Evolutionary conservation across 2,329 filamentous ascomycete species (phyloP).

Genomic region (Fusarium domesticum): DNA sequence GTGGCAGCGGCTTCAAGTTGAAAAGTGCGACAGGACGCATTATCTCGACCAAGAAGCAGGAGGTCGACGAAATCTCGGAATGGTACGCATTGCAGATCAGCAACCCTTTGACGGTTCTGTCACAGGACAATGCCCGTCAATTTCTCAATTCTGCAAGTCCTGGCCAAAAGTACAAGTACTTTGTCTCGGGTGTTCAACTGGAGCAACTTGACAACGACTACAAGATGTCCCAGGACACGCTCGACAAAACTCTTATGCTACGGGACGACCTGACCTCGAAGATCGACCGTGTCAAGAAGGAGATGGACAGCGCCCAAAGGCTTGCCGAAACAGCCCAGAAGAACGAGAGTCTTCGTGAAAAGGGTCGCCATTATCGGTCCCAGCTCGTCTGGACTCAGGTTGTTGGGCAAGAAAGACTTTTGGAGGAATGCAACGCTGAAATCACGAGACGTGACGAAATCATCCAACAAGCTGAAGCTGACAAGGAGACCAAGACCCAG

Average conservation of each 20-base stretch:
- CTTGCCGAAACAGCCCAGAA: constrained; percentile 64
- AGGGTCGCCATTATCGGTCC: constrained; percentile 55
- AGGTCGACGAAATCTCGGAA: constrained; percentile 90
- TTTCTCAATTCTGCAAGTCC: constrained; percentile 85
- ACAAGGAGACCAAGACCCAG: constrained; percentile 44
- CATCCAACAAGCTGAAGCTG: constrained; percentile 29
- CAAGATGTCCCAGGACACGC: constrained; percentile 71
- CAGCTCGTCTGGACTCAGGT: constrained; percentile 90
- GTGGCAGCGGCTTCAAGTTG: constrained; percentile 80
- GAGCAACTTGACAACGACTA: constrained; percentile 93
- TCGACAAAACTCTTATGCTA: constrained; percentile 59
- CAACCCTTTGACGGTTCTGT: constrained; percentile 93
- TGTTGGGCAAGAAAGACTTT: constrained; percentile 63
- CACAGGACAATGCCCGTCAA: constrained; percentile 90
- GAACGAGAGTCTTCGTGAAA: constrained; percentile 61
- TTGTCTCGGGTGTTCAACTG: constrained; percentile 89
- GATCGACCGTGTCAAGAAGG: constrained; percentile 37
- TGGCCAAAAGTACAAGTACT: constrained; percentile 91
- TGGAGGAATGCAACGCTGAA: constrained; percentile 37
- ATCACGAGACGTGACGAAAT: constrained; percentile 24
- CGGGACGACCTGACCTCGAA: constrained; percentile 37
- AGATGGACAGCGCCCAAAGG: constrained; percentile 57
- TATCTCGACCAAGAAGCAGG: constrained; percentile 78
- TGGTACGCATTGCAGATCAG: constrained; percentile 93
- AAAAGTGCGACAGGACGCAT: constrained; percentile 68